A percentile compares a stretch with the other conserved stretches of the same genome.
Conservation (phyloP, 2,329 filamentous ascomycete genomes). For the Exophiala oligosperma region DNA sequence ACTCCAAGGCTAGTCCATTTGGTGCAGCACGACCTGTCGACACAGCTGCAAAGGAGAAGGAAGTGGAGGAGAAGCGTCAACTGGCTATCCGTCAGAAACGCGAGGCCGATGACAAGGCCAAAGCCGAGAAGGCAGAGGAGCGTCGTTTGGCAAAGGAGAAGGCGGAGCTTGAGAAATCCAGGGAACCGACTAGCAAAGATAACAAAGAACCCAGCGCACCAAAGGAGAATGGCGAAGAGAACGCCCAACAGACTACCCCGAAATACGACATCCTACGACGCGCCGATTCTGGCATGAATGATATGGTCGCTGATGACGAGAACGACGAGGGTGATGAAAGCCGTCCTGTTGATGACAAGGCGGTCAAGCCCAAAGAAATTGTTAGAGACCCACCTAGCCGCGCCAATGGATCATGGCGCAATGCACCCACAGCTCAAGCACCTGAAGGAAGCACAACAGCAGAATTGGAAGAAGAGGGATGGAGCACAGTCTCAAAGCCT, state of each 20-base stretch:
- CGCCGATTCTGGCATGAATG: conserved; percentile 48
- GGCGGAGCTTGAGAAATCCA: conserved; percentile 54
- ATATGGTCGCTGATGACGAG: conserved; percentile 51
- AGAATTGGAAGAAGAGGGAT: conserved; percentile 46
- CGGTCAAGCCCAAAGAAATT: conserved; percentile 57
- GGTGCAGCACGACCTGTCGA: conserved; percentile 93
- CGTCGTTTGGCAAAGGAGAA: conserved; percentile 66
- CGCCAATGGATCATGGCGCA: conserved; percentile 45
- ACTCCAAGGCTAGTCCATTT: conserved; percentile 88
- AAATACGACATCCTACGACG: conserved; percentile 58
- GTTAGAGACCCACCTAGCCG: conserved; percentile 44
- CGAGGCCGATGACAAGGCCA: conserved; percentile 82
- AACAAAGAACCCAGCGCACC: conserved; percentile 28
- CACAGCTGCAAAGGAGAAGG: conserved; percentile 82
- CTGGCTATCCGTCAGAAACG: conserved; percentile 76
- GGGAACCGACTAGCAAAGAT: conserved; percentile 39
- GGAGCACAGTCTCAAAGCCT: conserved; percentile 46
- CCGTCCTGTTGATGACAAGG: conserved; percentile 44
- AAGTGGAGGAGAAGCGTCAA: conserved; percentile 85
- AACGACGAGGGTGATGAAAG: conserved; percentile 46
- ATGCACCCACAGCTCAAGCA: conserved; percentile 19
- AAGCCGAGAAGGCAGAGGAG: conserved; percentile 68
- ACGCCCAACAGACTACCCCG: conserved; percentile 36
- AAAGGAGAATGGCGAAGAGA: conserved; percentile 27
- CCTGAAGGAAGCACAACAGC: conserved; percentile 34